These are phyloP conservation scores for Aquanectria penicillioides DNA, from an alignment of 2,329 filamentous ascomycete genomes.

Conservation along the genomic window DNA sequence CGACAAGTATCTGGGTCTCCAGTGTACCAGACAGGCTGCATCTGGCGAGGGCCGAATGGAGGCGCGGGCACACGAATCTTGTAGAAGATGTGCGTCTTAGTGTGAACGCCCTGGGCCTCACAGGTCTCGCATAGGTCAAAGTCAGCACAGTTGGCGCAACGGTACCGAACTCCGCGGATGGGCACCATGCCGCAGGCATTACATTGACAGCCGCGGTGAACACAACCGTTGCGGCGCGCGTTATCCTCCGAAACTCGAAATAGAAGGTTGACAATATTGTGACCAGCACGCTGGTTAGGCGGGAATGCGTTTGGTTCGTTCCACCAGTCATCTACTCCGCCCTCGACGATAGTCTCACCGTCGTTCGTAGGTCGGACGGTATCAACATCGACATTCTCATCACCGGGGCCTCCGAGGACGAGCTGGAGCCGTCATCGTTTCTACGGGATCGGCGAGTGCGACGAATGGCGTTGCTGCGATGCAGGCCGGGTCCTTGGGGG, in stretches of 20 bases:
- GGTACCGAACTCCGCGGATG: conserved; percentile 91
- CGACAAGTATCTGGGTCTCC: conserved; percentile 81
- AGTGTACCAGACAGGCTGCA: conserved; percentile 86
- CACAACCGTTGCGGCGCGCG: conserved; percentile 85
- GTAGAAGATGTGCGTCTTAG: conserved; percentile 95
- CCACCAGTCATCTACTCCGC: conserved; percentile 62
- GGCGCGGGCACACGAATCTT: conserved; percentile 93
- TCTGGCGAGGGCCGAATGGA: conserved; percentile 82
- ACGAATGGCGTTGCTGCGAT: conserved; percentile 75
- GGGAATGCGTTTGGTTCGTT: conserved; percentile 55
- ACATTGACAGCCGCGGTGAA: conserved; percentile 92
- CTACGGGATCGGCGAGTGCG: conserved; percentile 53
- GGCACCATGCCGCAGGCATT: conserved; percentile 89
- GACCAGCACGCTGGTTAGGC: conserved; percentile 66
- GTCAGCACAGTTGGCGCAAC: conserved; percentile 94
- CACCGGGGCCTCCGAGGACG: conserved; percentile 53
- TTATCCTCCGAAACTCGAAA: conserved; percentile 96
- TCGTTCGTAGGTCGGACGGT: conserved; percentile 45
- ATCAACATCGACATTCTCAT: conserved; percentile 56
- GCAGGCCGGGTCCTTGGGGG: conserved; percentile 56
- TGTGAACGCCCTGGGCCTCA: conserved; percentile 81
- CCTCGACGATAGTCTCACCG: conserved; percentile 52
- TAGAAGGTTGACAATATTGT: conserved; percentile 84
- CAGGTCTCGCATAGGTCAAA: conserved; percentile 96
- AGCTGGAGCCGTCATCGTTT: conserved; percentile 53